Base-by-base conservation (phyloP, 164 flowering plant species). In the grape (Vitis vinifera) region DNA sequence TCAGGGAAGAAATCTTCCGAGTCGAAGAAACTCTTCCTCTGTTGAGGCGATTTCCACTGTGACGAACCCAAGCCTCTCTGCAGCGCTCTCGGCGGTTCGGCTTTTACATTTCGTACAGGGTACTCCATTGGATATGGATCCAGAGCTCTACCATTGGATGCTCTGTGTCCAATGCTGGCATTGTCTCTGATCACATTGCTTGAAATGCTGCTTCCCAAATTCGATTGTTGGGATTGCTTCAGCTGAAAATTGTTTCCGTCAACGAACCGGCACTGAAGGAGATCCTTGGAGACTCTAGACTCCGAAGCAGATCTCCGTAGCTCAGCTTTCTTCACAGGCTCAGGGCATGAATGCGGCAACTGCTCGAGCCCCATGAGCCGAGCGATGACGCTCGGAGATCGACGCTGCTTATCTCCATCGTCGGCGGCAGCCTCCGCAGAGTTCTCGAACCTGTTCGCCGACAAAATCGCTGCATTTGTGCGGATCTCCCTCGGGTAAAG, bases 251-350 rank as follows among this genome's bases (percentile, higher is more conserved):
- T 64, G 55, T 78, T 75, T 0, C 80, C 77, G 27, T 85, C 91
- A 7, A 78, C 61, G 68, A 73, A 82, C 14, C 84, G 85, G 19
- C 59, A 71, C 56, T 69, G 83, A 53, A 79, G 59, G 65, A 83
- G 75, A 76, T 89, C 93, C 73, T 79, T 85, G 10, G 84, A 72
- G 4, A 82, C 95, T 73, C 99, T 80, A 2, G 97, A 90, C 68
- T 95, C 98, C 15, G 99, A 95, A 2, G 97, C 92, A 9, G 97
- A 95, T 82, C 99, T 79, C 63, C 94, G 83, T 3, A 92, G 85
- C 86, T 92, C 91, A 2, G 86, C 78, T 30, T 76, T 81, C 72
- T 73, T 75, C 27, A 19, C 64, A 14, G 82, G 80, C 27, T 83
- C 85, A 0, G 84, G 69, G 14, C 71, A 65, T 0, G 82, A 56